Evolutionary conservation across 352 stramenopile species (phyloP), one percentile per base, ranked within the genome.

Genomic region (Phytophthora litchii): DNA sequence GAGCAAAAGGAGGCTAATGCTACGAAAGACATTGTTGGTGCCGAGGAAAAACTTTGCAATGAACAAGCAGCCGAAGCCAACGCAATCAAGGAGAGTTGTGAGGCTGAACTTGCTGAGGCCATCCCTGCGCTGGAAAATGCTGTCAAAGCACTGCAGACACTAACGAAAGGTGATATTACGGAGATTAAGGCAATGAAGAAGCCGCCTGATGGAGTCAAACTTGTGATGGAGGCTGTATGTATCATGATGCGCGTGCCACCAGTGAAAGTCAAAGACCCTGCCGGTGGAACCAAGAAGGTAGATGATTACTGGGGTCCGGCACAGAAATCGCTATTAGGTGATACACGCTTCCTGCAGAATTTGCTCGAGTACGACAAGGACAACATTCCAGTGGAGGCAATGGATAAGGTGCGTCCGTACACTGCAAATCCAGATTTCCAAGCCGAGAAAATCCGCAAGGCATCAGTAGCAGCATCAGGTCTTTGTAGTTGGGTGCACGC

Each of bases 101-200:
- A 98, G 57, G 84, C 87, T 0, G 94, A 98, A 42, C 71, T 98
- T 9, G 92, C 91, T 1, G 88, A 97, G 54, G 95, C 94, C 17
- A 95, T 98, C 19, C 95, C 95, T 19, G 92, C 89, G 4, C 69
- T 98, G 4, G 91, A 97, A 54, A 92, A 87, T 45, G 93, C 94
- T 1, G 85, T 97, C 10, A 92, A 92, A 53, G 95, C 94, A 0
- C 69, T 98, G 14, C 87, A 97, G 52, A 97, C 88, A 20, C 77
- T 98, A n/a, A 97, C 81, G 3, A 98, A 98, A 58, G 77, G 76
- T 19, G 93, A 98, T 42, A 98, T 98, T 66, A 96, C 88, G 0
- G 95, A 98, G 69, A 94, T 98, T 41, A 98, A 98, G 68, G 89
- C 86, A n/a, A 98, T 98, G 92, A 98, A 97, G 68, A 98, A 97